Evolutionary conservation across 2,329 filamentous ascomycete species (phyloP), one percentile per base, ranked within the genome.

Genomic region (Penicillium sp.): DNA sequence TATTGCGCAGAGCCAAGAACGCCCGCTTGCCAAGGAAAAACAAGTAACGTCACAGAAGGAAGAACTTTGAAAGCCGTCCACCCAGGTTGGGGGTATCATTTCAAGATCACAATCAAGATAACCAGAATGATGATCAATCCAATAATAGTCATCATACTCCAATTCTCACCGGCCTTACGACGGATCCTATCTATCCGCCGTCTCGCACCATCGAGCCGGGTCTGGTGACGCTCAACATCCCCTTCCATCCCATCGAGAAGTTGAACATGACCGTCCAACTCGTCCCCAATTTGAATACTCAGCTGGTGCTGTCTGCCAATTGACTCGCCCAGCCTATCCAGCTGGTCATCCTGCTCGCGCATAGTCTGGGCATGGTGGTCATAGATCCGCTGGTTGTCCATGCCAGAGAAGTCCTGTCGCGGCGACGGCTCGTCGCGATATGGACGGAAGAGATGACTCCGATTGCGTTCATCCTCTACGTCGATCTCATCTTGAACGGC

Each of bases 251-350:
- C 92, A 67, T 96, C 92, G 27, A 99, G 77, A 77, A 99, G 77
- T 60, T 86, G 79, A 31, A 95, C 87, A 64, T 99, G 93, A 59
- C 84, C 86, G 62, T 97, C 93, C 30, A 99, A 78, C 77, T 99
- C 93, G 68, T 96, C 88, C 27, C 93, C 92, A 63, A 99, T 97
- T 74, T 93, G 89, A 75, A 96, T 95, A 66, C 87, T 91, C 54
- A 99, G 77, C 74, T 97, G 89, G 41, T 95, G 80, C 75, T 97
- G 93, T 33, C 93, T 82, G 3, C 88, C 81, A 59, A 99, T 96
- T 50, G 83, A 89, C 63, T 84, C 82, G n/a, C 91, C 89, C 3
- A 99, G 76, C 9, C 80, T 78, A 68, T 97, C 92, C n/a, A 99
- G 79, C 69, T 95, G 90, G 57, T 88, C 87, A 66, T 99, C 93